These are phyloP conservation scores for Diaporthe australafricana DNA, from an alignment of 2,329 filamentous ascomycete species.

Conservation along the genomic window DNA sequence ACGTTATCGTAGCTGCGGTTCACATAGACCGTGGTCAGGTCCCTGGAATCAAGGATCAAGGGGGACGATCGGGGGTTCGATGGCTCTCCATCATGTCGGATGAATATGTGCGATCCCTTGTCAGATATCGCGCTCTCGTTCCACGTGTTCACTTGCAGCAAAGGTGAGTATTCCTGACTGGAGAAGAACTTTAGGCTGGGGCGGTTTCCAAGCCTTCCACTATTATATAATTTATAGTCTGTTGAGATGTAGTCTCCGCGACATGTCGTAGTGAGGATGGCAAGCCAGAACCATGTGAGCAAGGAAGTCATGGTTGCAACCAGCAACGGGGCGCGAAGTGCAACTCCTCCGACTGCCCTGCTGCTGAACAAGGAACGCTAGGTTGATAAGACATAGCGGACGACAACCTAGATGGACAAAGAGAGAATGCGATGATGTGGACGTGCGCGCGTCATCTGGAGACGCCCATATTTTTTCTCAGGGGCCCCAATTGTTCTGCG, in stretches of 20 bases:
- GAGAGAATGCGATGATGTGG: background rate
- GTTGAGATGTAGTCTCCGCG: constrained; percentile 33
- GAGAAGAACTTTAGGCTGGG: constrained; percentile 38
- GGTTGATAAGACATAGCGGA: background rate
- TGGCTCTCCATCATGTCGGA: constrained; percentile 39
- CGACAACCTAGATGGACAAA: background rate
- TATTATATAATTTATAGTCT: constrained; percentile 40
- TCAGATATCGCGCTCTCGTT: constrained; percentile 38
- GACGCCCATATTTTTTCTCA: constrained; percentile 13
- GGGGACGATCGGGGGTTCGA: constrained; percentile 34
- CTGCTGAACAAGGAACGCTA: background rate
- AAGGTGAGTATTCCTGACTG: constrained; percentile 36
- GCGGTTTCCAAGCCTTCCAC: constrained; percentile 37
- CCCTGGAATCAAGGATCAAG: constrained; percentile 38
- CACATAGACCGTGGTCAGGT: constrained; percentile 40
- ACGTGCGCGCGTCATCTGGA: constrained; percentile 5
- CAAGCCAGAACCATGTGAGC: background rate
- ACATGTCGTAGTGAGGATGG: background rate
- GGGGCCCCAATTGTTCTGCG: background rate
- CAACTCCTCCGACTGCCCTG: background rate
- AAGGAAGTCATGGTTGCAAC: background rate
- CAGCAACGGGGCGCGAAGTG: background rate
- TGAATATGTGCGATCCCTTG: constrained; percentile 40
- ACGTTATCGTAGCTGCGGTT: constrained; percentile 40
- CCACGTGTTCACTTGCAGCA: constrained; percentile 39